These are phyloP conservation scores for Globisporangium paddicum DNA, from an alignment of 352 stramenopile species.

Conservation along the genomic window DNA sequence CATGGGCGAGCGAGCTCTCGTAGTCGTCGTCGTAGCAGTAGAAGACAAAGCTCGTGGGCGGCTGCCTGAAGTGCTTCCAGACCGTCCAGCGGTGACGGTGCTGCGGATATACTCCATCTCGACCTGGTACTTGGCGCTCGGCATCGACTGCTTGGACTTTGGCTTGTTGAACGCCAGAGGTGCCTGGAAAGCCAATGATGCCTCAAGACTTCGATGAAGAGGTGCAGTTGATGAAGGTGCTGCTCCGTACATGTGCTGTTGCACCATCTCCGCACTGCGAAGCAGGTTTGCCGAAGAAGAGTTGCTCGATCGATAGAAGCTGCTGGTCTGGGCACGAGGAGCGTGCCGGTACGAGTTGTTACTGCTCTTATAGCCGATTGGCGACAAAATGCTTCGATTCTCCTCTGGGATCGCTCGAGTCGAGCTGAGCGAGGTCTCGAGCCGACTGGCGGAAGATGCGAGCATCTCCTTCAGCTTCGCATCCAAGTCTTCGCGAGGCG, in stretches of 20 bases:
- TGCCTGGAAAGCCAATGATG: background rate
- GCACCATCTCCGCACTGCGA: conserved; percentile 39
- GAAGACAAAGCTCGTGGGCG: background rate
- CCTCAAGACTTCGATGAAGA: background rate
- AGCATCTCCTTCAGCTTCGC: conserved; percentile 7
- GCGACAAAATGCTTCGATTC: background rate
- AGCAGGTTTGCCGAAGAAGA: conserved; percentile 6
- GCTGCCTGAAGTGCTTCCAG: background rate
- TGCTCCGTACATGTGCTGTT: conserved; percentile 18
- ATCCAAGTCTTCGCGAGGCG: conserved; percentile 7
- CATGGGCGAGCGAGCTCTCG: conserved; percentile 1
- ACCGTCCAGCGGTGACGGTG: conserved; percentile 7
- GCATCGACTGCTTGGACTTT: background rate
- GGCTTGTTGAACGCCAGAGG: background rate
- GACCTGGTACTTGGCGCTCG: conserved; percentile 24
- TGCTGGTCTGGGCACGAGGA: background rate
- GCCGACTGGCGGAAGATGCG: conserved; percentile 7
- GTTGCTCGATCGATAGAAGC: background rate
- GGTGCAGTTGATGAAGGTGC: background rate
- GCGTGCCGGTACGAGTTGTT: background rate
- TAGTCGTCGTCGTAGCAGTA: no score
- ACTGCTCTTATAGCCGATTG: background rate
- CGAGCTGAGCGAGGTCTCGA: conserved; percentile 5
- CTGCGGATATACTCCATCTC: conserved; percentile 52
- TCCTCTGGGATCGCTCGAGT: background rate